These are phyloP conservation scores for Cytidiella melzeri DNA, from an alignment of 768 basidiomycete species.

Conservation along the genomic window DNA sequence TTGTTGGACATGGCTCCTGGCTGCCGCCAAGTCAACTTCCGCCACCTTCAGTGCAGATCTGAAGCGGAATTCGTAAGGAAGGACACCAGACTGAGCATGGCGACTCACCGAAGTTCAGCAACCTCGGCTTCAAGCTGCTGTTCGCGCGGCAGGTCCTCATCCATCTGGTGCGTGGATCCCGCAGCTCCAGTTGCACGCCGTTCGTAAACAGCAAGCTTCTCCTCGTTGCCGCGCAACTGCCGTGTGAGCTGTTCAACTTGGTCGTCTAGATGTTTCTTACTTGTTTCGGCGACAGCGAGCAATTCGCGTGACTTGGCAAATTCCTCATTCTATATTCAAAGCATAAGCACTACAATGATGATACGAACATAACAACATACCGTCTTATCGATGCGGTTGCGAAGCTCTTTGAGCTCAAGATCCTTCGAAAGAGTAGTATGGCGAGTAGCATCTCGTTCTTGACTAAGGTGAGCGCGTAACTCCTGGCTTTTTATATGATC, in stretches of 20 bases:
- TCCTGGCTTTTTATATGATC: constrained; percentile 51
- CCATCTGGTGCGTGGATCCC: constrained; percentile 28
- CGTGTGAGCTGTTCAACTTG: constrained; percentile 55
- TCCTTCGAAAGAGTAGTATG: constrained; percentile 76
- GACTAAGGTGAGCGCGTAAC: constrained; percentile 56
- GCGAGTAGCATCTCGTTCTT: constrained; percentile 72
- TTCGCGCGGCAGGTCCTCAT: constrained; percentile 54
- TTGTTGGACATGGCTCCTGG: constrained; percentile 71
- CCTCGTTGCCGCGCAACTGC: constrained; percentile 69
- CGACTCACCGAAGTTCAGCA: constrained; percentile 69
- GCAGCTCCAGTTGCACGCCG: constrained; percentile 39
- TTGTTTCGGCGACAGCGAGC: constrained; percentile 68
- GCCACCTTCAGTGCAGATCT: constrained; percentile 74
- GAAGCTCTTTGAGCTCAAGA: constrained; percentile 71
- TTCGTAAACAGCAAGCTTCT: constrained; percentile 86
- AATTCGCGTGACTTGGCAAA: constrained; percentile 63
- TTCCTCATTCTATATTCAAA: constrained; percentile 45
- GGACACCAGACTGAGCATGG: background rate
- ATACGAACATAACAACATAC: constrained; percentile 36
- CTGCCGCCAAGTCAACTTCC: constrained; percentile 68
- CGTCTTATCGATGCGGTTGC: constrained; percentile 60
- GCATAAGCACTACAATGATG: background rate
- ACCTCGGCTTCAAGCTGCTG: constrained; percentile 81
- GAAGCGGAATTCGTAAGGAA: background rate
- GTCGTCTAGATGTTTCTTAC: constrained; percentile 72